Percentiles rank a stretch among this genome's conserved stretches.
These are phyloP conservation scores for Paramecium sonneborni DNA, from an alignment of 73 alveolate genomes.

Conservation along the genomic window DNA sequence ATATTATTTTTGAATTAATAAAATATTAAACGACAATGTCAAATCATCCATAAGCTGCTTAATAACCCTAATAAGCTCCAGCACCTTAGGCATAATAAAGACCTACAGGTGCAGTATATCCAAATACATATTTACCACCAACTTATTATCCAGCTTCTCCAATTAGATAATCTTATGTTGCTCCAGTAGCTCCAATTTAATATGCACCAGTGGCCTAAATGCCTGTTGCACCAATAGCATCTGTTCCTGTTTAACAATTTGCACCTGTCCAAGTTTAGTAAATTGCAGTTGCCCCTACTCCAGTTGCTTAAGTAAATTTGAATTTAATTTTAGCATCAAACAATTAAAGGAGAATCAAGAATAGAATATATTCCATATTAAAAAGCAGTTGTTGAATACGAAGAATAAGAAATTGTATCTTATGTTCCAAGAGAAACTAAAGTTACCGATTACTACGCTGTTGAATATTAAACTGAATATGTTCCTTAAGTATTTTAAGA, in stretches of 20 bases:
- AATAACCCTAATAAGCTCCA: background rate
- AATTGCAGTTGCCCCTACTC: background rate
- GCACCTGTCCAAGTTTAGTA: background rate
- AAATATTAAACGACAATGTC: background rate
- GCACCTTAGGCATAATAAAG: background rate
- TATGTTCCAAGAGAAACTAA: conserved; percentile 66
- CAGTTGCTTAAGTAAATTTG: background rate
- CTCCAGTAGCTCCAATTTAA: conserved; percentile 22
- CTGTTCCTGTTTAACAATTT: background rate
- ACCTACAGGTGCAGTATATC: background rate
- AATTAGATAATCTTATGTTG: conserved; percentile 12
- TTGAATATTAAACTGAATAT: conserved; percentile 66
- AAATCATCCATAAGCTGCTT: background rate
- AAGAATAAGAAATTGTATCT: conserved; percentile 54
- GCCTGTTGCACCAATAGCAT: conserved; percentile 34
- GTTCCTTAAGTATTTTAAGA: conserved; percentile 65
- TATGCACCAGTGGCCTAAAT: conserved; percentile 28
- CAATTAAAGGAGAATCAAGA: conserved; percentile 69
- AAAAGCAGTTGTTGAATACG: conserved; percentile 65
- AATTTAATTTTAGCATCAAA: background rate
- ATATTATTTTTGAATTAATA: background rate
- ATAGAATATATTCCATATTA: conserved; percentile 65
- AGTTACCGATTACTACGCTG: conserved; percentile 68
- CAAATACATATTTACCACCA: background rate
- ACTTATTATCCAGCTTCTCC: conserved; percentile 28